Percentiles rank a stretch among this genome's conserved stretches.
Evolutionary conservation across 176 grass and related monocot species (phyloP).

Genomic region (Cymbopogon citratus): DNA sequence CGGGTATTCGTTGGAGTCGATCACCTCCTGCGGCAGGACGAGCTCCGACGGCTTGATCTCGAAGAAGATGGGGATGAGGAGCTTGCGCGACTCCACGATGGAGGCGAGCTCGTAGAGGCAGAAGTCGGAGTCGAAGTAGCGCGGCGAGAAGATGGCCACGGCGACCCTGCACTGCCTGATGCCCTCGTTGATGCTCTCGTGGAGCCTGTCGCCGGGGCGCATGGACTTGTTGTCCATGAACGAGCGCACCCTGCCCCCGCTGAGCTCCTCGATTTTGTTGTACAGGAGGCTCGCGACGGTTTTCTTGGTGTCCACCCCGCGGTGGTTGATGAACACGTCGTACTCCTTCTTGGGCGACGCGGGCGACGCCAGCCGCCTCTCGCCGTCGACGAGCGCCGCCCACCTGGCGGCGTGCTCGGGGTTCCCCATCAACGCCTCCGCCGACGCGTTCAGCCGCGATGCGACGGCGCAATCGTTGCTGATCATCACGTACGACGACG

Average conservation of each 20-base stretch:
- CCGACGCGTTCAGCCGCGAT: slow-evolving; percentile 31
- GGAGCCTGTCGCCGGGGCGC: slow-evolving; percentile 57
- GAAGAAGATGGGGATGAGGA: slow-evolving; percentile 75
- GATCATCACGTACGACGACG: neutral
- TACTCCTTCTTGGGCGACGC: neutral
- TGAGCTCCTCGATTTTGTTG: slow-evolving; percentile 21
- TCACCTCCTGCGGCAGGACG: slow-evolving; percentile 11
- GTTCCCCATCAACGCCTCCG: neutral
- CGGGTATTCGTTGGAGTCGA: neutral
- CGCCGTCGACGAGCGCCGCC: neutral
- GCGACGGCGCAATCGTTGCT: neutral
- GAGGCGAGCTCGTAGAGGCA: slow-evolving; percentile 72
- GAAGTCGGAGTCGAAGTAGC: slow-evolving; percentile 63
- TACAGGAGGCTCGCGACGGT: slow-evolving; percentile 56
- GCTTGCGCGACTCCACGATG: slow-evolving; percentile 59
- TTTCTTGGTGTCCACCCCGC: slow-evolving; percentile 74
- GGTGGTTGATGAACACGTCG: slow-evolving; percentile 90
- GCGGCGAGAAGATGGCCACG: slow-evolving; percentile 57
- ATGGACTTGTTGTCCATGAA: slow-evolving; percentile 79
- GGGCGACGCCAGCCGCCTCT: neutral
- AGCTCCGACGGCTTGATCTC: slow-evolving; percentile 78
- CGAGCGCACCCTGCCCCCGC: neutral
- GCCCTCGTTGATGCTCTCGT: slow-evolving; percentile 37
- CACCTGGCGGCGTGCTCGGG: neutral
- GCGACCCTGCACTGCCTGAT: slow-evolving; percentile 48